Evolutionary conservation across 345 rosid species (phyloP), one percentile per base, ranked within the genome.

Genomic region (Dipteronia dyeriana): DNA sequence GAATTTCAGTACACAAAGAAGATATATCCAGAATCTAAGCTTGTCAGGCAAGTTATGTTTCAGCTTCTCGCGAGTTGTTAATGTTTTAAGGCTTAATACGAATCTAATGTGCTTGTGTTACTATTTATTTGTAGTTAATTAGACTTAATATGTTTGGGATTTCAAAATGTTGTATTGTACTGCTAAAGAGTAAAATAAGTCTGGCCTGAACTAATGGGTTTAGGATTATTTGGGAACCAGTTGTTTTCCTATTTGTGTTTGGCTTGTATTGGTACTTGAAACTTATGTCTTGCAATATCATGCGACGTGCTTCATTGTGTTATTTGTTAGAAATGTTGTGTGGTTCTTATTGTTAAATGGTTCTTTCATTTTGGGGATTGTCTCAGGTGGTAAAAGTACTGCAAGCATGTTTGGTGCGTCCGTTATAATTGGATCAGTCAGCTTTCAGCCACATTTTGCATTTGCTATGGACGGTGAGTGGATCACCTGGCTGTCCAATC

Each of bases 401-500:
- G 81, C 84, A 75, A 63, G 76, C 49, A 59, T 81, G 71, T 41
- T 80, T 26, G 81, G 88, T 63, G 77, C 63, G 22, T 76, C 84
- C 9, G 77, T 80, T 75, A 2, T 84, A 39, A 20, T 76, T 64
- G 89, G 85, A 83, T 84, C 76, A 0, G 7, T 71, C 54, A 31
- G 73, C 76, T 63, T 17, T 73, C 78, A 59, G 9, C 73, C 79
- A 1, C 62, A 17, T 34, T 53, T 82, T 79, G 61, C 81, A 2
- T 70, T 63, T 71, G 84, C 85, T 23, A 82, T 85, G 81, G 82
- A 86, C 54, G 85, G 85, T 85, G 73, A 81, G 84, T 43, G 39
- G 38, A 68, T 70, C 51, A 17, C 29, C 70, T 45, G 4, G 22
- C 17, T 39, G 57, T 39, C 22, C 17, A n/a, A 70, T 61, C 3